Base-by-base conservation (phyloP, 108 stramenopile genomes). In the Thalassiosira profunda region DNA sequence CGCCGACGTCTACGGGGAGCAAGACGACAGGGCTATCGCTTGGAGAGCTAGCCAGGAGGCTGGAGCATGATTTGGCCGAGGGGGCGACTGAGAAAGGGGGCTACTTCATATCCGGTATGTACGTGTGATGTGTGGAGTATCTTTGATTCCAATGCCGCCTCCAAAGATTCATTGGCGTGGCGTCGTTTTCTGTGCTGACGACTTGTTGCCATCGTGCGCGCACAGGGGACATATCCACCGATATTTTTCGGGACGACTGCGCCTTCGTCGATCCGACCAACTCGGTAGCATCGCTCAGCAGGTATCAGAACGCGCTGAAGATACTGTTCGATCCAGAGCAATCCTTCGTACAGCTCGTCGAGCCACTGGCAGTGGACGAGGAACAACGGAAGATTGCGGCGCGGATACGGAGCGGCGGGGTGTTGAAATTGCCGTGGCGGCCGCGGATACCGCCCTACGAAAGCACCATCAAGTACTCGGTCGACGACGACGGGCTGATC, bases 181-280 rank as follows among this genome's bases (percentile, higher is more conserved):
- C n/a, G n/a, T n/a, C n/a, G n/a, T n/a, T n/a, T n/a, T n/a, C n/a
- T n/a, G n/a, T 40, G 38, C 38, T 40, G 12, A 40, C 12, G 10
- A 11, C 12, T 40, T 12, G 11, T 40, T 40, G 11, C 38, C 38
- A 12, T 12, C 38, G 38, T 40, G 38, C 12, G 12, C 30, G 30
- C 36, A 1, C 66, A 25, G 85, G 82, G 6, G 85, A 86, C 57
- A 48, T 86, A 21, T 72, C 75, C 10, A 23, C 57, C 7, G 66
- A 76, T 20, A 63, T 86, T 18, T 86, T 86, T 68, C 78, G 70
- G 38, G 82, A 86, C 51, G 81, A 86, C 51, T 79, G 81, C 36
- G 36, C 61, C 42, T 86, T 86, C 73, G 30, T 52, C 5, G 85
- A 86, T 59, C 85, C 85, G 24, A 86, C 85, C 48, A 86, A 82